Conservation (phyloP, 208 protist species). For the Herpetomonas muscarum region DNA sequence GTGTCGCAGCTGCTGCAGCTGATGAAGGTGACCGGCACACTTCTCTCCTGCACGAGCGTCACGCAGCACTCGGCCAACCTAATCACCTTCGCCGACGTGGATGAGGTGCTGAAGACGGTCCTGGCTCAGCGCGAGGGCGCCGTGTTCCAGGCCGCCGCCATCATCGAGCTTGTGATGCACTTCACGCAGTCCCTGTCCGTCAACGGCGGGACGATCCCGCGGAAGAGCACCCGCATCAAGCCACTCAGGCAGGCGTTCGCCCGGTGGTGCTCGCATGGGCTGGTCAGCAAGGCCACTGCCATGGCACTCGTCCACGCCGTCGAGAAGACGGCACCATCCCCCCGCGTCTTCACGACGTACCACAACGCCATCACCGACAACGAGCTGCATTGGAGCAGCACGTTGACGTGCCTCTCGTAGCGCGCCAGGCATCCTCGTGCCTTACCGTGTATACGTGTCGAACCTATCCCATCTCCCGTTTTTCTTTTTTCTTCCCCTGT, state of each 20-base stretch:
- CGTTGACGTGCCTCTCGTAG: conserved; percentile 34
- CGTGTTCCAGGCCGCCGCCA: conserved; percentile 50
- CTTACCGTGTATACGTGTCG: neutral
- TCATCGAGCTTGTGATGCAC: conserved; percentile 74
- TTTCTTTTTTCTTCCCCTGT: neutral
- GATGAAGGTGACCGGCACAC: conserved; percentile 59
- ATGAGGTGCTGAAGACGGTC: conserved; percentile 36
- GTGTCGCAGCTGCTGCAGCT: conserved; percentile 51
- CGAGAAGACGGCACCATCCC: conserved; percentile 14
- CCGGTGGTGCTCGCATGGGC: conserved; percentile 39
- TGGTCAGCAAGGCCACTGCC: conserved; percentile 36
- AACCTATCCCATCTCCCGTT: neutral
- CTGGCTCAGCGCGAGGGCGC: conserved; percentile 25
- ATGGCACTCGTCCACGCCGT: conserved; percentile 38
- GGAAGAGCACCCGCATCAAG: conserved; percentile 31
- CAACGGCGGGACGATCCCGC: conserved; percentile 8
- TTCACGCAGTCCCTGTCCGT: conserved; percentile 37
- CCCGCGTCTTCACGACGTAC: conserved; percentile 38
- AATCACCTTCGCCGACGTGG: conserved; percentile 32
- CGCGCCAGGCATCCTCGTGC: neutral
- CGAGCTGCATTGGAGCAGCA: conserved; percentile 27
- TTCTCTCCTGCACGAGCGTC: conserved; percentile 48
- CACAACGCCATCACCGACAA: conserved; percentile 37
- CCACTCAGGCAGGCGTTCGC: conserved; percentile 46
- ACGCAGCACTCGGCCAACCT: conserved; percentile 24